Percentiles rank a stretch among this genome's conserved stretches.
These are phyloP conservation scores for Bothriochloa decipiens DNA, from an alignment of 176 grass and related monocot species.

Conservation along the genomic window DNA sequence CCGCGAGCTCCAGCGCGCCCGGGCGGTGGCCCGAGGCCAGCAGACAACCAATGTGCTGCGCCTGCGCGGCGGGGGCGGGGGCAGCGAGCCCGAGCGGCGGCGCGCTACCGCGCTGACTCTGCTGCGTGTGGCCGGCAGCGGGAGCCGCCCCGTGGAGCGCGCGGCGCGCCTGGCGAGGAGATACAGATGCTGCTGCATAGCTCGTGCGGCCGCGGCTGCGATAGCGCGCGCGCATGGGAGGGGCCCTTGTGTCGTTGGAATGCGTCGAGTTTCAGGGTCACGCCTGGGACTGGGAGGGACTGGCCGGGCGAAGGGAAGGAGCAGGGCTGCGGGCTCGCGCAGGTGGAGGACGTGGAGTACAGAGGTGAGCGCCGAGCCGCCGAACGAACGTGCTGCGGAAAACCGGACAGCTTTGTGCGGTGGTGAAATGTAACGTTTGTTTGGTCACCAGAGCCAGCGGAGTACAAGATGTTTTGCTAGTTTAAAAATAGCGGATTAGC, in stretches of 20 bases:
- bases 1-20: constrained; percentile 58
- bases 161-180: constrained; percentile 8
- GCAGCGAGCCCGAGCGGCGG: constrained; percentile 27
- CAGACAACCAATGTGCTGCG: constrained; percentile 32
- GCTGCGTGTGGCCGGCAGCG: constrained; percentile 30
- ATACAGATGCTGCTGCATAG: neutral
- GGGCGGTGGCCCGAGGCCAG: constrained; percentile 20
- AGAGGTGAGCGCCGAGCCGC: neutral
- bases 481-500: too few species aligned
- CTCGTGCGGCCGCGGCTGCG: neutral
- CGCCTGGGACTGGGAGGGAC: neutral
- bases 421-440: neutral
- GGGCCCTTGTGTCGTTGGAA: neutral
- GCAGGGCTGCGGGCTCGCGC: neutral
- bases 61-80: neutral
- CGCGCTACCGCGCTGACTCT: neutral
- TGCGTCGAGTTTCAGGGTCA: neutral
- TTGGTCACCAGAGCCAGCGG: neutral
- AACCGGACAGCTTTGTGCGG: too few species aligned
- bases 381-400: too few species aligned
- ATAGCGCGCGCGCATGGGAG: constrained; percentile 9
- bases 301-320: neutral
- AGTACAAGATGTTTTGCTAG: neutral
- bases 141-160: constrained; percentile 54
- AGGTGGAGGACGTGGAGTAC: neutral